Evolutionary conservation across 768 basidiomycete species (phyloP).

Genomic region (Termitomyces sp.): DNA sequence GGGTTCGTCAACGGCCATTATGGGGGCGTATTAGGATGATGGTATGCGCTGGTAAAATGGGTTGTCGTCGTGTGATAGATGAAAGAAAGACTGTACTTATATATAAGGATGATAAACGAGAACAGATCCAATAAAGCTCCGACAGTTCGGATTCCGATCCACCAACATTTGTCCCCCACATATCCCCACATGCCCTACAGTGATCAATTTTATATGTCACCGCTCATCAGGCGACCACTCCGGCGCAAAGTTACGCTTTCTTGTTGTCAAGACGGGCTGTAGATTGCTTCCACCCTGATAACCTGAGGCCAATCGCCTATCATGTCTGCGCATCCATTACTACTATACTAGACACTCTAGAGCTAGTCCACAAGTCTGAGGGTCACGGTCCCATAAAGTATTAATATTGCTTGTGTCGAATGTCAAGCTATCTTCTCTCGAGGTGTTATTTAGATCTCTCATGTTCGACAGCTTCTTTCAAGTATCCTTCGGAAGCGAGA

Average conservation of each 20-base stretch:
- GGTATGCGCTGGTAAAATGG: neutral
- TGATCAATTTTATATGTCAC: neutral
- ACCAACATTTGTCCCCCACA: conserved; percentile 6
- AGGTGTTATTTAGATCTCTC: neutral
- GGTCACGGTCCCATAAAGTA: neutral
- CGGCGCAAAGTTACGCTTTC: neutral
- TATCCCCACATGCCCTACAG: neutral
- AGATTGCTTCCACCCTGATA: too few relatives aligned
- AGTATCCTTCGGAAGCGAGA: too few relatives aligned
- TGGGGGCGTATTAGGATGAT: conserved; percentile 3
- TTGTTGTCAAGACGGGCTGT: neutral
- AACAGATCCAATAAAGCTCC: conserved; percentile 8
- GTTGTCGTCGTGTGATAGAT: neutral
- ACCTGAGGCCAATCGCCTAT: too few relatives aligned
- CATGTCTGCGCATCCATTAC: neutral
- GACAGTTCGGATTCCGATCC: neutral
- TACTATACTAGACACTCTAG: too few relatives aligned
- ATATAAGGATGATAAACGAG: conserved; percentile 10
- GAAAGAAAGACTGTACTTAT: conserved; percentile 9
- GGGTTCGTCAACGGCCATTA: conserved; percentile 15
- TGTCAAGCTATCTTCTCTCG: neutral
- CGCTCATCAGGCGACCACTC: neutral
- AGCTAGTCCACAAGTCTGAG: neutral
- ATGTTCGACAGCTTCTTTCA: neutral
- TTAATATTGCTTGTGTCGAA: neutral